Base-by-base conservation (phyloP, 176 grass and related monocot genomes). In the Phoenix roebelenii region DNA sequence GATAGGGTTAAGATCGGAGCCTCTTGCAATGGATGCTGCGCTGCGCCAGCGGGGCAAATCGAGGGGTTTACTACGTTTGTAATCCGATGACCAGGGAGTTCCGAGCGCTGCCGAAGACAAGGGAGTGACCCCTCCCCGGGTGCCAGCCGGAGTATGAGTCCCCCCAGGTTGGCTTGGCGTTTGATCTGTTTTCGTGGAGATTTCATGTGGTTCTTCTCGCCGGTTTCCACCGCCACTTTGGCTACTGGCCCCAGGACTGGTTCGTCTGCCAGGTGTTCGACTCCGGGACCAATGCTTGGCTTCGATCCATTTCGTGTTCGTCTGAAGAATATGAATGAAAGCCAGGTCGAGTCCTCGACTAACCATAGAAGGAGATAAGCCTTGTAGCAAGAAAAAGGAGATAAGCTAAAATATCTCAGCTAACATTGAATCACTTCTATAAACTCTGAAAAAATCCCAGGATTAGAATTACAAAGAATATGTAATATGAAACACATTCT, bases 41-140 rank as follows among this genome's bases (percentile, higher is more conserved):
- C 54, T 82, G 79, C 59, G 64, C 72, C 25, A 82, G 79, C 32
- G 66, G 66, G 3, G 57, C 52, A 52, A 82, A 72, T 22, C 73
- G 74, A 10, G 79, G 79, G 39, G 12, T 82, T 12, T 82, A 82
- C 17, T 82, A 72, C 29, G 60, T 82, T 0, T 76, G 79, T 18
- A 76, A 82, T 60, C 79, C 79, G 12, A 71, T 76, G 67, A 82
- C 72, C n/a, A 64, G 72, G 39, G 66, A 82, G 58, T 82, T 65
- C 69, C 75, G 79, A 15, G 54, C 72, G 50, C 69, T 82, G 35
- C 79, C 72, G 3, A 64, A 66, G 49, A 66, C 79, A 3, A 54
- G 72, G 50, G 79, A 72, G n/a, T 59, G 72, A 29, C 79, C 79
- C 4, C 49, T 82, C 53, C 72, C 79, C 2, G 51, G 79, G 20